Conservation (phyloP, 2,329 filamentous ascomycete species). For the Trichoderma cornu-damae region DNA sequence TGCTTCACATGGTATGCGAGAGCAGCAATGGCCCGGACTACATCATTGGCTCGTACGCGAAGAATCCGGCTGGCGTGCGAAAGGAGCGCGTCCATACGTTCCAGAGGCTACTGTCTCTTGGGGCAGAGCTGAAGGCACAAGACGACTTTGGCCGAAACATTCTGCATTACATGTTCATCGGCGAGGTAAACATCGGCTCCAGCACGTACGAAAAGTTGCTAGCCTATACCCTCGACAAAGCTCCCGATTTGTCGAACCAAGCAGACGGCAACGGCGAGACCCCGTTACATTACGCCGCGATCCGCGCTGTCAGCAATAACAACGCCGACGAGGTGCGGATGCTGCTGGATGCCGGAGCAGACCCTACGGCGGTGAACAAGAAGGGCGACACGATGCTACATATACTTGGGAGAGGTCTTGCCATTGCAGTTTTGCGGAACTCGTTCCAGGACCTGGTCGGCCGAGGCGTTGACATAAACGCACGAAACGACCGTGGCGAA, state of each 20-base stretch:
- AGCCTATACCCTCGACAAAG: not conserved
- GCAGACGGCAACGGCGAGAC: constrained; percentile 25
- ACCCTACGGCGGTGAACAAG: constrained; percentile 17
- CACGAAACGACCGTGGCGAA: constrained; percentile 24
- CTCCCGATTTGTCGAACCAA: constrained; percentile 20
- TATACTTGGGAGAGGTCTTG: constrained; percentile 18
- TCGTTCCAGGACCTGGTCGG: constrained; percentile 22
- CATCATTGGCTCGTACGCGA: not conserved
- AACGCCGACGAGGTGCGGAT: not conserved
- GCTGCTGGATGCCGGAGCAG: constrained; percentile 24
- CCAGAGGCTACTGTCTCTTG: constrained; percentile 22
- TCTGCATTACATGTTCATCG: constrained; percentile 23
- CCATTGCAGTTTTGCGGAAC: not conserved
- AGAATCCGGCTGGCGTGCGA: not conserved
- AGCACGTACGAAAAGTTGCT: not conserved
- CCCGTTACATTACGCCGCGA: constrained; percentile 24
- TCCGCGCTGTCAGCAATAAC: not conserved
- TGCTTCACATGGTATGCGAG: constrained; percentile 26
- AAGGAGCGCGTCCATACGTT: constrained; percentile 17
- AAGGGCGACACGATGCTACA: constrained; percentile 25
- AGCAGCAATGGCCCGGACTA: constrained; percentile 12
- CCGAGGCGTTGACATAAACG: constrained; percentile 25
- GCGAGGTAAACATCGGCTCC: not conserved
- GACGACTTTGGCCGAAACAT: constrained; percentile 24
- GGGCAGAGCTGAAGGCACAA: constrained; percentile 24